Conservation (phyloP, 805 yeast genomes). For the Starmerella bombicola region DNA sequence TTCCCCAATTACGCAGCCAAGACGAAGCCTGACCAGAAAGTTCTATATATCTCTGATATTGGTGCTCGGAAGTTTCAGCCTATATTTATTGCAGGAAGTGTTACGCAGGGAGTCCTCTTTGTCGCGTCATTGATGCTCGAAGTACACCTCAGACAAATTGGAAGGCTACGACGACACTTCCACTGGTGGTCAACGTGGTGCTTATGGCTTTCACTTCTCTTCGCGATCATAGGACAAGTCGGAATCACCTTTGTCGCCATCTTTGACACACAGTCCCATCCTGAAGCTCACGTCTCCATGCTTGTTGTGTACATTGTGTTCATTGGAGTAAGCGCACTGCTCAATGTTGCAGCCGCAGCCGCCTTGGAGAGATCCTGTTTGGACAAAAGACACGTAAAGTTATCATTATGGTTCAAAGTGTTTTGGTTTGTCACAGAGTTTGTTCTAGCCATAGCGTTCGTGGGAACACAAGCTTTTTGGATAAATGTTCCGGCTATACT, state of each 20-base stretch:
- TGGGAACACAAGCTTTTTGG: conserved; percentile 28
- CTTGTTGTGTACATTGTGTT: conserved; percentile 61
- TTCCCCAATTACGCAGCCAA: conserved; percentile 54
- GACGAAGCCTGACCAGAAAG: conserved; percentile 33
- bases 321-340: conserved; percentile 42
- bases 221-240: conserved; percentile 49
- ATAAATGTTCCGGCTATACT: conserved; percentile 44
- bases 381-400: conserved; percentile 23
- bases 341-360: conserved; percentile 36
- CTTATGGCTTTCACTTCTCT: conserved; percentile 35
- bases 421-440: conserved; percentile 58
- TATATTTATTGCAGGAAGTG: conserved; percentile 65
- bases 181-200: conserved; percentile 34
- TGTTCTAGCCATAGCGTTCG: conserved; percentile 54
- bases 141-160: conserved; percentile 44
- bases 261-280: conserved; percentile 50
- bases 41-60: conserved; percentile 64
- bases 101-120: conserved; percentile 64
- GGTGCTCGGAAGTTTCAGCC: conserved; percentile 84
- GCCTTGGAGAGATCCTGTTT: conserved; percentile 37
- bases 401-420: conserved; percentile 39
- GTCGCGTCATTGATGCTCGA: conserved; percentile 53
- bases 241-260: conserved; percentile 66
- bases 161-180: conserved; percentile 43
- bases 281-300: conserved; percentile 45